Conservation (phyloP, 257 asterid genomes). For the Solanum rostratum region DNA sequence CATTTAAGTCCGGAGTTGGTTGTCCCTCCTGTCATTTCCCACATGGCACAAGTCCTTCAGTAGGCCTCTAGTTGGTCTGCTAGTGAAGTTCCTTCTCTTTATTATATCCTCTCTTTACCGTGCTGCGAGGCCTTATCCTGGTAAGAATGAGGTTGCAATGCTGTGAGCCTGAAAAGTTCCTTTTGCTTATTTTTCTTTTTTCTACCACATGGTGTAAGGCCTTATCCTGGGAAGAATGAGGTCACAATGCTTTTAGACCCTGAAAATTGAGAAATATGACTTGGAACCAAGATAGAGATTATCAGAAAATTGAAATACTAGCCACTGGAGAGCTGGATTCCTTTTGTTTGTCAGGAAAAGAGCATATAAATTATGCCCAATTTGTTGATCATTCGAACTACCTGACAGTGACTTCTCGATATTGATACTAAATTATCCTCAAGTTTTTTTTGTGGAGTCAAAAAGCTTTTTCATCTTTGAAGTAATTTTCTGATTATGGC, state of each 20-base stretch:
- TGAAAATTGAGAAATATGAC: background rate
- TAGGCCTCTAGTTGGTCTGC: background rate
- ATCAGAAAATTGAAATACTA: background rate
- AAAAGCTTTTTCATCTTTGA: background rate
- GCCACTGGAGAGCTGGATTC: background rate
- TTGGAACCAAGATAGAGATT: background rate
- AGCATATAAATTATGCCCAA: background rate
- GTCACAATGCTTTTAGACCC: background rate
- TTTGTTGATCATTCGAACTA: background rate
- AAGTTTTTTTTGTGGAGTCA: background rate
- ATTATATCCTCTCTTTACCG: background rate
- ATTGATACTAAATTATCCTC: background rate
- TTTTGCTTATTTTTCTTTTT: too few relatives aligned
- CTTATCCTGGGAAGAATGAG: background rate
- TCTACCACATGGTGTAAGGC: background rate
- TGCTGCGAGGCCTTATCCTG: background rate
- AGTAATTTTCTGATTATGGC: background rate
- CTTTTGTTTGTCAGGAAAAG: background rate
- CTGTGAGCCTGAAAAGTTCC: background rate
- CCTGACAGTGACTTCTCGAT: background rate
- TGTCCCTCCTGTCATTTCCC: background rate
- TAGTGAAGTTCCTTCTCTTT: background rate
- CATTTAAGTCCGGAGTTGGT: background rate
- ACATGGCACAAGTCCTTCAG: background rate
- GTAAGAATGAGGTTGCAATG: background rate